Evolutionary conservation across 768 basidiomycete species (phyloP).

Genomic region (Suillus tomentosus): DNA sequence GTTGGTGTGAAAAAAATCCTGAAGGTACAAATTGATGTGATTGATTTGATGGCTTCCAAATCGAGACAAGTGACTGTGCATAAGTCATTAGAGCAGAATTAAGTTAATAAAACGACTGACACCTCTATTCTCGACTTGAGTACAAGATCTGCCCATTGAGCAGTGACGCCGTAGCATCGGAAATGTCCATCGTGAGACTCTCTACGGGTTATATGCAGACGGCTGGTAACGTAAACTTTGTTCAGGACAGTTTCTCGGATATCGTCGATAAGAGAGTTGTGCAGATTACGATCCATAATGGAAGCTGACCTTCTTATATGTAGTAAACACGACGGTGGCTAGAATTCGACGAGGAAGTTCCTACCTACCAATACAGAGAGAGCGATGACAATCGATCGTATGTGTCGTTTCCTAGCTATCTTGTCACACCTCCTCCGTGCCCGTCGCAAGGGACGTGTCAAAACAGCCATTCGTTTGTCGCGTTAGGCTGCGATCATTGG

Average conservation of each 20-base stretch:
- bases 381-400: not conserved
- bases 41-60: not conserved
- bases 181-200: not conserved
- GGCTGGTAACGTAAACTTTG: not conserved
- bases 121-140: not conserved
- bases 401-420: not conserved
- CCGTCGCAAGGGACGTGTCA: no score
- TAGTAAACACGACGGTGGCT: not conserved
- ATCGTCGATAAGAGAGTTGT: not conserved
- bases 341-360: not conserved
- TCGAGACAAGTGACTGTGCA: not conserved
- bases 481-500: not conserved
- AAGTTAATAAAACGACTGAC: not conserved
- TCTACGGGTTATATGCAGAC: not conserved
- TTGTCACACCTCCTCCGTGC: not conserved
- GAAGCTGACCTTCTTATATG: not conserved
- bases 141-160: not conserved
- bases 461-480: not conserved
- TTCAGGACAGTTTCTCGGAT: not conserved
- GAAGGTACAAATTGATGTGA: not conserved
- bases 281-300: not conserved
- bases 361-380: not conserved
- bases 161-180: not conserved
- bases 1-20: not conserved
- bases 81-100: not conserved